Conservation (phyloP, 225 moss, liverwort and hornwort genomes). For the Polytrichum commune region DNA sequence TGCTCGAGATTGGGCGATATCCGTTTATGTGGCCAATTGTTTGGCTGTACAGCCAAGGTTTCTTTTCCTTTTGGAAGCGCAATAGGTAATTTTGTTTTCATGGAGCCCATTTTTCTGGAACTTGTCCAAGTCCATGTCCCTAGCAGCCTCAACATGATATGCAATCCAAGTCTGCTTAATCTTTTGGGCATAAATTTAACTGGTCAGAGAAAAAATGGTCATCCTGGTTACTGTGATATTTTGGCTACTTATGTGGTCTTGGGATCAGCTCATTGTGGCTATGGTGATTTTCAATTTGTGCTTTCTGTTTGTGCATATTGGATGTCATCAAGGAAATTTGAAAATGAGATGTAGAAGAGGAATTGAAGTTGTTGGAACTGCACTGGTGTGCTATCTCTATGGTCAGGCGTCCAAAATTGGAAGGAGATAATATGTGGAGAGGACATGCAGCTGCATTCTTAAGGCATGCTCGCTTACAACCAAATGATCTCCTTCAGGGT, state of each 20-base stretch:
- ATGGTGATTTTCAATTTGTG: no score
- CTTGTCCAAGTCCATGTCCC: no score
- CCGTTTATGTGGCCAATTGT: constrained; percentile 68
- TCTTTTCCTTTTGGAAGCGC: constrained; percentile 74
- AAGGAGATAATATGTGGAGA: constrained; percentile 91
- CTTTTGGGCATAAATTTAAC: no score
- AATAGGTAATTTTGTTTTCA: constrained; percentile 44
- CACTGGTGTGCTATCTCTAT: neutral
- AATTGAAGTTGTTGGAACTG: neutral
- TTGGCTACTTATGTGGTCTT: no score
- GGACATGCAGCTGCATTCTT: constrained; percentile 97
- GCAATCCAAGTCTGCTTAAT: no score
- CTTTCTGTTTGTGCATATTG: no score
- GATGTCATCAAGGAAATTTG: no score
- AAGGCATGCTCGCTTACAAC: constrained; percentile 60
- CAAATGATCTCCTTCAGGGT: constrained; percentile 59
- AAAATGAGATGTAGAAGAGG: neutral
- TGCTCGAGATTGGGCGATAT: constrained; percentile 92
- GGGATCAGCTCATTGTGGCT: no score
- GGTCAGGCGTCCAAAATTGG: constrained; percentile 62
- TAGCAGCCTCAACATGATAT: no score
- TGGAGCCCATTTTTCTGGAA: neutral
- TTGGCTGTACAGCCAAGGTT: constrained; percentile 85
- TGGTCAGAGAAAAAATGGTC: no score
- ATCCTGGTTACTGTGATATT: no score